Evolutionary conservation across 1,284 basidiomycete genomes (phyloP).

Genomic region (Cutaneotrichosporon cutaneum): DNA sequence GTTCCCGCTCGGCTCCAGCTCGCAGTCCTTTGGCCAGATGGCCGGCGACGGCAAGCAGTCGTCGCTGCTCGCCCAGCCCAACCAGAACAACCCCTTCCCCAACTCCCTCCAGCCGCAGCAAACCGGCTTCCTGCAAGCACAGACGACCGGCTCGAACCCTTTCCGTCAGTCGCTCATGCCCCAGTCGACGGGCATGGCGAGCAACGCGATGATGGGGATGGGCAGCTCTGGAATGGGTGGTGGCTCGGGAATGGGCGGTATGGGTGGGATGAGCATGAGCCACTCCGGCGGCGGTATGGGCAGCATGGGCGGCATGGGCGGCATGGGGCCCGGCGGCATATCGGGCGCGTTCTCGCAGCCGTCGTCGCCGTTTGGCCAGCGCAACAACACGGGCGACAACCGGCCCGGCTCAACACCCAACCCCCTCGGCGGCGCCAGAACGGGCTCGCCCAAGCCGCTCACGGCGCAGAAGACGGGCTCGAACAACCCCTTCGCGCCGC

Average conservation of each 20-base stretch:
- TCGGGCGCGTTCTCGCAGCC: constrained; percentile 7
- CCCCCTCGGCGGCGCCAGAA: constrained; percentile 19
- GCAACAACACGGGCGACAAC: not conserved
- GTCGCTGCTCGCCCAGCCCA: constrained; percentile 22
- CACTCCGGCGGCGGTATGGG: too few relatives aligned
- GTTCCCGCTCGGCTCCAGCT: not conserved
- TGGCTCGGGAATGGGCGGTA: constrained; percentile 1
- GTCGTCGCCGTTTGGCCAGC: constrained; percentile 61
- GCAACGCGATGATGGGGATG: constrained; percentile 22
- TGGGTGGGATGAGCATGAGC: not conserved
- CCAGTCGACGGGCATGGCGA: constrained; percentile 9
- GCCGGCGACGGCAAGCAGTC: constrained; percentile 52
- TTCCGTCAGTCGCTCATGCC: constrained; percentile 59
- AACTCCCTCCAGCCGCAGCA: constrained; percentile 53
- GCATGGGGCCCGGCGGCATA: constrained; percentile 2
- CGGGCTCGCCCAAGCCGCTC: constrained; percentile 59
- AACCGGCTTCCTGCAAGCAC: constrained; percentile 55
- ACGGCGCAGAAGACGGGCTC: constrained; percentile 89
- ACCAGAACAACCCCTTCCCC: constrained; percentile 15
- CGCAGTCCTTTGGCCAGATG: constrained; percentile 4
- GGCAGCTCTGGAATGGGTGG: constrained; percentile 19
- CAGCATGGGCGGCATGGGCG: not conserved
- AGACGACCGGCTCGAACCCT: constrained; percentile 60
- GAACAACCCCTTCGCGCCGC: constrained; percentile 88
- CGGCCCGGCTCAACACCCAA: constrained; percentile 12